Base-by-base conservation (phyloP, 2,329 filamentous ascomycete genomes). In the Botrytis squamosa region DNA sequence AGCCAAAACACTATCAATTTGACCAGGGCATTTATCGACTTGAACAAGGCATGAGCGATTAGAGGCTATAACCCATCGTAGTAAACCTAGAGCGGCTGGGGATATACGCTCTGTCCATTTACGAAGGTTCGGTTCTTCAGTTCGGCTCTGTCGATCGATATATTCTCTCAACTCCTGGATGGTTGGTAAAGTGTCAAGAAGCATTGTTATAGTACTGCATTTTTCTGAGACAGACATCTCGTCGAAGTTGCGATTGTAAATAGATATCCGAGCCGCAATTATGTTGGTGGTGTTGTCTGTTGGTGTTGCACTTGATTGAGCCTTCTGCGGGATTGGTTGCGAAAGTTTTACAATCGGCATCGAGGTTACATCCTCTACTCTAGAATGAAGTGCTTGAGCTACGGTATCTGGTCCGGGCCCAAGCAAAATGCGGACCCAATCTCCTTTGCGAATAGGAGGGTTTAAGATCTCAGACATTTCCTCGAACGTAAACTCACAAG, bases 31-130 rank as follows among this genome's bases (percentile, higher is more conserved):
- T 59, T 83, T 82, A 62, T 91, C 89, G 25, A 96, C 90, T 77
- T 95, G 90, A 64, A 95, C 86, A 75, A 98, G 96, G 77, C 91
- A 95, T 0, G 95, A 95, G 64, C 93, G 87, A 78, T 97, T 97
- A 0, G 94, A 97, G 0, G 94, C 93, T 74, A 98, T 89, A 75
- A 97, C 93, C 95, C 95, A 98, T 70, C 93, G 88, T 33, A 98
- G 83, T 0, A 97, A 82, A 33, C 89, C 88, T 4, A 93, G 82
- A 0, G 91, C 88, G 10, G 92, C 87, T 3, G 89, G 87, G 0
- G 91, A 88, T 16, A 97, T 85, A 29, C 86, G 83, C 36, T 88
- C 84, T 76, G 83, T 81, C 90, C 90, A 92, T 64, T 80, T 79
- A 84, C 84, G 59, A 81, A 83, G 78, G 60, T 64, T 79, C 40